phyloP scores from a whole-genome alignment of 2,329 filamentous ascomycete species.

The Cordyceps farinosa region DNA sequence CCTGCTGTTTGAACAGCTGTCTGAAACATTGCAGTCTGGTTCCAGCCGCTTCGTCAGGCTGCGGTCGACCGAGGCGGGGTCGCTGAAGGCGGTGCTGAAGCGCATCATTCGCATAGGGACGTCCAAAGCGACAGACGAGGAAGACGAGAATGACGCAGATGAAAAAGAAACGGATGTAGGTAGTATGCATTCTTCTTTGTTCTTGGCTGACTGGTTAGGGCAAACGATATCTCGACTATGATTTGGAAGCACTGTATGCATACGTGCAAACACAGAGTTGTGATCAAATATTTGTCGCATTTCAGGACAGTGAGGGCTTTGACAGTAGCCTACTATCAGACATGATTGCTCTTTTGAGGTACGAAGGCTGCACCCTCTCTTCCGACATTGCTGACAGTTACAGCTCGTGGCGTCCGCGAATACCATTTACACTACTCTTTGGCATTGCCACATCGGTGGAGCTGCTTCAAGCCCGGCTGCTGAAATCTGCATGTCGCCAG shows the following conservation, averaged over 20 bases:
- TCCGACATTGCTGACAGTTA: conserved; percentile 29
- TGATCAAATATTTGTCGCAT: conserved; percentile 64
- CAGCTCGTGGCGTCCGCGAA: conserved; percentile 65
- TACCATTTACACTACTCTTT: conserved; percentile 73
- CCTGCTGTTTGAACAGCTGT: conserved; percentile 68
- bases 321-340: conserved; percentile 70
- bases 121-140: conserved; percentile 43
- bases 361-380: conserved; percentile 28
- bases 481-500: conserved; percentile 63
- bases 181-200: not conserved
- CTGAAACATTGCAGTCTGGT: conserved; percentile 48
- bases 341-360: conserved; percentile 66
- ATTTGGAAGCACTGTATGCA: conserved; percentile 66
- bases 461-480: conserved; percentile 69
- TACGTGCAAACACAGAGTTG: conserved; percentile 52
- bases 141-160: conserved; percentile 55
- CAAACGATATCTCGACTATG: conserved; percentile 70
- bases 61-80: conserved; percentile 67
- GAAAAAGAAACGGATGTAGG: conserved; percentile 46
- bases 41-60: conserved; percentile 61
- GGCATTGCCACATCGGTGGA: conserved; percentile 80
- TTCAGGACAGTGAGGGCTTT: conserved; percentile 81
- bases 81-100: conserved; percentile 69
- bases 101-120: conserved; percentile 67
- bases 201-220: conserved; percentile 40